These are phyloP conservation scores for Bryoglossum gracile DNA, from an alignment of 495 filamentous ascomycete species.

Conservation along the genomic window DNA sequence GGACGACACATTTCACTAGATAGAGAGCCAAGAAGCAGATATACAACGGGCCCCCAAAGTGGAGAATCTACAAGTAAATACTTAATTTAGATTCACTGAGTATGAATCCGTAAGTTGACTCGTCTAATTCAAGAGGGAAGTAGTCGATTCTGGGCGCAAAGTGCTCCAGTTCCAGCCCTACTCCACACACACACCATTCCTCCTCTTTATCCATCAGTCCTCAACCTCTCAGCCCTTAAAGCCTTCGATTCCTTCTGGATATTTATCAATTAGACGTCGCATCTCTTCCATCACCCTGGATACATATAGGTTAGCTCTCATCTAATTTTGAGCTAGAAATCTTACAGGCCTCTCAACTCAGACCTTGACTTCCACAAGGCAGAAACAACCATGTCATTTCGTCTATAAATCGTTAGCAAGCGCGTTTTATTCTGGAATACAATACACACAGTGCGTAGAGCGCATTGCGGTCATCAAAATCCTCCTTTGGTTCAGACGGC, in stretches of 20 bases:
- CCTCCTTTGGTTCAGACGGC: conserved; percentile 20
- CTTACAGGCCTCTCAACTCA: neutral
- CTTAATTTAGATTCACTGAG: conserved; percentile 2
- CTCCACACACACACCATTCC: too few relatives aligned
- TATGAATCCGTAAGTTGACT: conserved; percentile 3
- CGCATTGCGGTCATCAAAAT: conserved; percentile 27
- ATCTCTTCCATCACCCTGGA: neutral
- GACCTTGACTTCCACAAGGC: neutral
- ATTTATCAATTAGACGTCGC: neutral
- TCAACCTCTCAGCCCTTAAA: too few relatives aligned
- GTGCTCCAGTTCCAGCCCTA: too few relatives aligned
- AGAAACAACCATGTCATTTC: neutral
- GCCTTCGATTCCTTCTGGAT: conserved; percentile 2
- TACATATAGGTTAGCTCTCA: neutral
- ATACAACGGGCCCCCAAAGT: neutral
- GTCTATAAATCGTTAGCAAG: neutral
- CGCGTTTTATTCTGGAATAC: neutral
- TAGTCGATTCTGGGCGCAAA: neutral
- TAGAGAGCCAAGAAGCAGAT: too few relatives aligned
- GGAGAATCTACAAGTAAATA: too few relatives aligned
- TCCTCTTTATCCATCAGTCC: too few relatives aligned
- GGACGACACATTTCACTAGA: too few relatives aligned
- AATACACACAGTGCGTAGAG: conserved; percentile 24
- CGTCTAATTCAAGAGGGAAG: conserved; percentile 1
- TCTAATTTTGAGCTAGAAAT: neutral